Conservation (phyloP, 1,284 basidiomycete species). For the Cryptococcus maquisensis region DNA sequence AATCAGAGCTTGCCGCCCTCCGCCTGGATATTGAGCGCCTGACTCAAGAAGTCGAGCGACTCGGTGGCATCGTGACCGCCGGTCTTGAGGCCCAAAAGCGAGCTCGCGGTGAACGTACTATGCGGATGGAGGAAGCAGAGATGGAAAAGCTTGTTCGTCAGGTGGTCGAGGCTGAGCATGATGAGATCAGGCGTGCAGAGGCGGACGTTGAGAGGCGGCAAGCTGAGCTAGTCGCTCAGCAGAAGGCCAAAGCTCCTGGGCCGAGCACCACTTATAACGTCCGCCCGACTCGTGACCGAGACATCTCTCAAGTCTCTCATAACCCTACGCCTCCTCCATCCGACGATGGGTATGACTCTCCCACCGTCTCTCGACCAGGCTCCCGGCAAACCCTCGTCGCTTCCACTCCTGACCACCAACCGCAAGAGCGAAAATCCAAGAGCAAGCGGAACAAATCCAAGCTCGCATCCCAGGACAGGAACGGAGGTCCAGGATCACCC, state of each 20-base stretch:
- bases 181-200: conserved; percentile 7
- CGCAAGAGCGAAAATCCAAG: background rate
- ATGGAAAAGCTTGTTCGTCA: conserved; percentile 26
- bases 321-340: conserved; percentile 20
- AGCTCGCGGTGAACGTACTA: conserved; percentile 26
- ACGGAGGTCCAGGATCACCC: conserved; percentile 53
- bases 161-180: conserved; percentile 18
- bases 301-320: background rate
- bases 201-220: conserved; percentile 5
- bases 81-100: conserved; percentile 65
- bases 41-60: conserved; percentile 70
- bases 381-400: conserved; percentile 4
- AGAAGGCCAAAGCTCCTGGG: background rate
- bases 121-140: conserved; percentile 30
- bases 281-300: background rate
- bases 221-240: background rate
- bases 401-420: too few species aligned
- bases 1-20: conserved; percentile 58
- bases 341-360: conserved; percentile 16
- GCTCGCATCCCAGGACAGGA: background rate
- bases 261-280: conserved; percentile 25
- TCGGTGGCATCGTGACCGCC: conserved; percentile 77
- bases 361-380: conserved; percentile 12
- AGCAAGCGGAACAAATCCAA: conserved; percentile 1
- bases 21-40: conserved; percentile 55